Base-by-base conservation (phyloP, 1,284 basidiomycete genomes). In the Ganoderma sinense region DNA sequence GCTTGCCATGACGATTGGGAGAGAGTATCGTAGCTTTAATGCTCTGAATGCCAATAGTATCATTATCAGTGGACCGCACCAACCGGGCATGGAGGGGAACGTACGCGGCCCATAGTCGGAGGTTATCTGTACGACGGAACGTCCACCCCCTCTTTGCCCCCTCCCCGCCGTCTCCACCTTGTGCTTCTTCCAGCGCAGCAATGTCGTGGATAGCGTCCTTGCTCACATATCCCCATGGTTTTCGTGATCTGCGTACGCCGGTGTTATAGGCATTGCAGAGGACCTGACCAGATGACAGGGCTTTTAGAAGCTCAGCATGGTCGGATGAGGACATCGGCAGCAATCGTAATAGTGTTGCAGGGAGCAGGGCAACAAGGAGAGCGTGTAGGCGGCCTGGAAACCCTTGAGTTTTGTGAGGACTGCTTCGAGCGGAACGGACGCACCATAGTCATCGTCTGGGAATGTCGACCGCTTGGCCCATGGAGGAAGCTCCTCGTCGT, bases 151-250 rank as follows among this genome's bases (percentile, higher is more conserved):
- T 81, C 67, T 78, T 80, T 10, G 79, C 79, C 65, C 81, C 82
- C 40, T 80, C 80, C 40, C 80, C 78, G 39, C 75, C 82, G 63
- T 80, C 82, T n/a, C 75, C 76, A n/a, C 79, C 79, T 2, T 72
- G 73, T 14, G 84, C 81, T 68, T 80, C 79, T 75, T 94, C 89
- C 43, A 94, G 84, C 2, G 86, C 83, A 26, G 90, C 80, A 56
- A 96, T 89, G 75, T 95, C 92, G 76, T 97, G 95, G 26, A 97
- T 90, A 3, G 89, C 88, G 69, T 92, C 88, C 40, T 86, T 82
- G 67, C 87, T 92, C 67, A 97, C 93, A 79, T 92, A 97, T 0
- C 95, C 96, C 95, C 95, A 97, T 2, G 94, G 93, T 73, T 92
- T 89, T 63, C 89, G 88, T 11, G 94, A 96, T 69, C 89, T 86